Base-by-base conservation (phyloP, 2,329 filamentous ascomycete genomes). In the Fusarium dlaminii region DNA sequence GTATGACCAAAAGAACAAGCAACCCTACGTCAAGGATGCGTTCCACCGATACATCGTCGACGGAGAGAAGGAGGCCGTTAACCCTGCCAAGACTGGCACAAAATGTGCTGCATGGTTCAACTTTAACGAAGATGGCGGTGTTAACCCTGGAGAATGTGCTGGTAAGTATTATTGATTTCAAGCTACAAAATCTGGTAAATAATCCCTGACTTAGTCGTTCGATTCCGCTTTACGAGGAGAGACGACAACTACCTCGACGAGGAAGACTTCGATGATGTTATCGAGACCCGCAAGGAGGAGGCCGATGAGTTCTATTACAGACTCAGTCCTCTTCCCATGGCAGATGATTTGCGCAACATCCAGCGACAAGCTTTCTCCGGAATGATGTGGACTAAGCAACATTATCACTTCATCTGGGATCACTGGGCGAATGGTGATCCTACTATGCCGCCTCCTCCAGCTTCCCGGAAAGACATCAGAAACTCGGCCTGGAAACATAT, bases 321-420 rank as follows among this genome's bases (percentile, higher is more conserved):
- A 67, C 92, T 98, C 82, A 98, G 94, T 83, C 96, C 96, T 7
- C 87, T 98, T 43, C 96, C 95, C 6, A 97, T 98, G 92, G 89
- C 94, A 1, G 95, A 98, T 55, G 96, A 98, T 80, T 87, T 98
- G 67, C 92, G 95, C 76, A 98, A 97, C 82, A 96, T 98, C 76
- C 96, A 98, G 84, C 90, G 96, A 76, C 95, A 98, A 82, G 96
- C 96, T 8, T 93, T 98, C 75, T 92, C 95, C 1, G 96, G 96
- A 61, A 98, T 98, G 96, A 92, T 98, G 88, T 98, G 96, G 96
- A 97, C 93, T 72, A 98, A 98, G 83, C 96, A 98, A 82, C 94
- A 94, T 84, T 98, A 98, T 82, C 90, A 97, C 80, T 98, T 98
- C 82, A 91, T 98, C 78, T 98, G 95, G 94, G 95, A 98, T 74